These are phyloP conservation scores for Rostrohypoxylon terebratum DNA, from an alignment of 495 filamentous ascomycete genomes.

Conservation along the genomic window DNA sequence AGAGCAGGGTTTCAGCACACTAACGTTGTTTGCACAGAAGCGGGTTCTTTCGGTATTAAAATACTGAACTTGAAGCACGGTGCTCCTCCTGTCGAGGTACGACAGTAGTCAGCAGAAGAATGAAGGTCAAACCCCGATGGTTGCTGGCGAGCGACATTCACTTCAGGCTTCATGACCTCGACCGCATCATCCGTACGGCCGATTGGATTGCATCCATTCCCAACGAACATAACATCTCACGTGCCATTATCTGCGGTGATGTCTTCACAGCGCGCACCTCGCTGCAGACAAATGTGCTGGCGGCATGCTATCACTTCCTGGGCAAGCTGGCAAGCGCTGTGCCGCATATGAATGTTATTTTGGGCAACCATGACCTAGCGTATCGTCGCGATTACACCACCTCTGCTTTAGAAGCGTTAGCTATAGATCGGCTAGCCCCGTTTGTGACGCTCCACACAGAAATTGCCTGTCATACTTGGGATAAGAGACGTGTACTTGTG, in stretches of 20 bases:
- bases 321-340: conserved; percentile 43
- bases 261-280: conserved; percentile 50
- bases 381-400: conserved; percentile 49
- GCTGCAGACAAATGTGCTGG: conserved; percentile 50
- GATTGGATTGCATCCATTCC: conserved; percentile 50
- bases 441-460: conserved; percentile 46
- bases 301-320: conserved; percentile 50
- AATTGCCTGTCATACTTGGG: conserved; percentile 43
- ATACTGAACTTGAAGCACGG: too few species aligned
- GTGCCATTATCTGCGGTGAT: conserved; percentile 51
- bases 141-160: conserved; percentile 52
- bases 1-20: too few species aligned
- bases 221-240: conserved; percentile 33
- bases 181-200: conserved; percentile 45
- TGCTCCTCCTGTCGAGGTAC: too few species aligned
- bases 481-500: conserved; percentile 48
- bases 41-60: too few species aligned
- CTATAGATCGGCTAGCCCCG: conserved; percentile 44
- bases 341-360: conserved; percentile 49
- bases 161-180: conserved; percentile 48
- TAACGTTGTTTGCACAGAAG: too few species aligned
- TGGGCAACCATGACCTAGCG: conserved; percentile 54
- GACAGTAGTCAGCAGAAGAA: neutral
- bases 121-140: conserved; percentile 38
- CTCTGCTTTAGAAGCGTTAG: conserved; percentile 50